A percentile compares a stretch with the other conserved stretches of the same genome.
phyloP scores from a whole-genome alignment of 768 basidiomycete species.

The Suillus americanus region DNA sequence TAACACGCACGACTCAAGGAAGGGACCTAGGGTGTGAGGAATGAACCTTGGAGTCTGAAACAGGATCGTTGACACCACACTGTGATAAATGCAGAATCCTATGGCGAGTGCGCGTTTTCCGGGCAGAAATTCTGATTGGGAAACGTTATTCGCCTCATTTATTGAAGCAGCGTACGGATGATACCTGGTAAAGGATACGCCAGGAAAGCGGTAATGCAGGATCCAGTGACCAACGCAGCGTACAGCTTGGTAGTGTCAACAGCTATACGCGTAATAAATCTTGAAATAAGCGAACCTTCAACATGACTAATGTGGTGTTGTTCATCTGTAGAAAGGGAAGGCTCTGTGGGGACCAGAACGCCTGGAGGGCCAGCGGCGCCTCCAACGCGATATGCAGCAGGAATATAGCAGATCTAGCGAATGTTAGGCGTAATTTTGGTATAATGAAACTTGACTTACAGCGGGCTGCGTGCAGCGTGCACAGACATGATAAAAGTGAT shows the following conservation, averaged over 20 bases:
- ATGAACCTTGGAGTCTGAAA: conserved; percentile 80
- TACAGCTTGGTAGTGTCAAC: conserved; percentile 52
- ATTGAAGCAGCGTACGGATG: conserved; percentile 26
- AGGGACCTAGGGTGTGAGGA: conserved; percentile 63
- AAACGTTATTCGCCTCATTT: background rate
- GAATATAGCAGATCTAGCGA: conserved; percentile 61
- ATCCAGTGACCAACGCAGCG: conserved; percentile 56
- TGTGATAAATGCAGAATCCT: conserved; percentile 75
- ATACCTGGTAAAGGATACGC: conserved; percentile 70
- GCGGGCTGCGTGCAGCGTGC: conserved; percentile 36
- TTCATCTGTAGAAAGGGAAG: conserved; percentile 80
- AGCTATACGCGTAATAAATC: background rate
- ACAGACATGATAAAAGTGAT: conserved; percentile 15
- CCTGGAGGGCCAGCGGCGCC: conserved; percentile 75
- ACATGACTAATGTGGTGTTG: conserved; percentile 74
- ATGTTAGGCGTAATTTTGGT: background rate
- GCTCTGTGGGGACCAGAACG: conserved; percentile 57
- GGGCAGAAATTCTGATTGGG: conserved; percentile 66
- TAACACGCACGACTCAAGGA: conserved; percentile 57
- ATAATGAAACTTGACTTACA: conserved; percentile 31
- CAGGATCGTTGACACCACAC: conserved; percentile 67
- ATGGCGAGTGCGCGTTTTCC: conserved; percentile 85
- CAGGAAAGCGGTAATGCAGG: conserved; percentile 63
- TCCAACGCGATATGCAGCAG: conserved; percentile 80
- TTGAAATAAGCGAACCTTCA: conserved; percentile 54